Conservation (phyloP, 2,329 filamentous ascomycete genomes). For the Fusarium musae region DNA sequence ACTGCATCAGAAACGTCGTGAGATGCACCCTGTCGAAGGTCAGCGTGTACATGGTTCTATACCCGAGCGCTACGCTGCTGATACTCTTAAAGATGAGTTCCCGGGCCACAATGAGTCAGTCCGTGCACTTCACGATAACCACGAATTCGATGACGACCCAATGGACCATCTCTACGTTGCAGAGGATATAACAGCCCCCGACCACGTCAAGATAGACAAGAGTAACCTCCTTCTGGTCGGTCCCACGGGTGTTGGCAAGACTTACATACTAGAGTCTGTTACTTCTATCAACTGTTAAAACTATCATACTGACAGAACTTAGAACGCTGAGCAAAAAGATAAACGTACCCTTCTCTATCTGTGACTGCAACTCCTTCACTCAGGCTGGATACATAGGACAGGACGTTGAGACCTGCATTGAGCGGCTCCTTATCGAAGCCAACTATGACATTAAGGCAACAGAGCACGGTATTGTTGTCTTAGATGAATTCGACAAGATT, state of each 20-base stretch:
- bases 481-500: conserved; percentile 98
- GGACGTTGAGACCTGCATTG: conserved; percentile 95
- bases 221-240: conserved; percentile 93
- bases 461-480: conserved; percentile 91
- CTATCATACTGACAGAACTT: conserved; percentile 31
- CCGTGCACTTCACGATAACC: conserved; percentile 54
- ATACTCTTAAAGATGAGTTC: conserved; percentile 62
- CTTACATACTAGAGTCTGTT: conserved; percentile 81
- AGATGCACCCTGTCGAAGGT: conserved; percentile 84
- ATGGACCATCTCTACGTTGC: conserved; percentile 59
- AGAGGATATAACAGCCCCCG: conserved; percentile 57
- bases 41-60: conserved; percentile 48
- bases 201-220: conserved; percentile 84
- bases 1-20: conserved; percentile 62
- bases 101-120: conserved; percentile 62
- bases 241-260: conserved; percentile 95
- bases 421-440: conserved; percentile 87
- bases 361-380: conserved; percentile 94
- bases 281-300: background rate
- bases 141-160: conserved; percentile 46
- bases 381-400: conserved; percentile 98
- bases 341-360: conserved; percentile 95
- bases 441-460: conserved; percentile 88
- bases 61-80: conserved; percentile 50
- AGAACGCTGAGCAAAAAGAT: conserved; percentile 91